Base-by-base conservation (phyloP, 495 filamentous ascomycete genomes). In the Antarctomyces pellizariae region DNA sequence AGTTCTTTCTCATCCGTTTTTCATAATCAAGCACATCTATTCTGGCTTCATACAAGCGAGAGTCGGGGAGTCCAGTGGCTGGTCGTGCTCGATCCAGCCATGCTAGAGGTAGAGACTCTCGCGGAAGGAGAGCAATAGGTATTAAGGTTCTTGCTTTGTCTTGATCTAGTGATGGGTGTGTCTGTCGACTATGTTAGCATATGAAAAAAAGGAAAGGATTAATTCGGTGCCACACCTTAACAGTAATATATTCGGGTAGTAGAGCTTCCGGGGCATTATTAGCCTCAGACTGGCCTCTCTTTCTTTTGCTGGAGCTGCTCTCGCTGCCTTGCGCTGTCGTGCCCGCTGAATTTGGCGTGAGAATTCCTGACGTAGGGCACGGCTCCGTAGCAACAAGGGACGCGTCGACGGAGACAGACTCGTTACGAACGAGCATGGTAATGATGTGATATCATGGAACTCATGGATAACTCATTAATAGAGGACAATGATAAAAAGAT, bases 11-110 rank as follows among this genome's bases (percentile, higher is more conserved):
- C 33, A 55, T 44, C 8, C 59, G 60, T 15, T 57, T 45, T 28
- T 69, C 63, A 24, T 59, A 49, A 30, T 75, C 68, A 13, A 77
- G 44, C 14, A 64, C 56, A 23, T 64, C 63, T 21, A 74, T 64
- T 33, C 60, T 57, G 3, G 67, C 59, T 17, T 61, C 57, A 44
- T 65, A 74, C 13, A 60, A 44, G 13, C 60, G 55, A 3, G 61
- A 54, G 7, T 56, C 46, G 3, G 64, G 50, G 15, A 66, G 46
- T 19, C 46, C 47, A 27, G 53, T 57, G 17, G 60, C 48, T 5
- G 62, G 56, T 5, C 57, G 46, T 17, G 48, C 39, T 13, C 62
- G 51, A 31, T 75, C 71, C 16, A 75, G 56, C 39, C 56, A 63
- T 1, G 62, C 62, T 14, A 77, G 42, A 4, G 64, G 61, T 3